phyloP scores from a whole-genome alignment of 1,284 basidiomycete species.

The Malassezia dermatis region DNA sequence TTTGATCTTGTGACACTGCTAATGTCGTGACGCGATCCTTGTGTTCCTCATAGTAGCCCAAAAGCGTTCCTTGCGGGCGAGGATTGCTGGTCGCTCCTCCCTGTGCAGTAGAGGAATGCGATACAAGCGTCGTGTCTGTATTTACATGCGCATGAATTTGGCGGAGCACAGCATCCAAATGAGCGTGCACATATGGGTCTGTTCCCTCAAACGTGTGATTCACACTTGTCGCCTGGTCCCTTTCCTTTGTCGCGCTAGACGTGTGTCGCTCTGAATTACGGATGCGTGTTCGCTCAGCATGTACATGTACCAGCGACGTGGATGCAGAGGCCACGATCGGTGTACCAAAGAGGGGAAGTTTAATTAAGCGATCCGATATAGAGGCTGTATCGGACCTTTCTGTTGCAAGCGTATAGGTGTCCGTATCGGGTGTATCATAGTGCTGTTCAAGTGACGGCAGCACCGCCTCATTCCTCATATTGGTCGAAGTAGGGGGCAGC shows the following conservation, averaged over 20 bases:
- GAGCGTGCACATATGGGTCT: conserved; percentile 42
- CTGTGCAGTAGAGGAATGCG: conserved; percentile 11
- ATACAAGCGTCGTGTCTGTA: conserved; percentile 11
- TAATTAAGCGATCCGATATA: background rate
- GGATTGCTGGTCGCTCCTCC: conserved; percentile 19
- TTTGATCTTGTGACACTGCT: conserved; percentile 79
- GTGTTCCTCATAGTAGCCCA: conserved; percentile 50
- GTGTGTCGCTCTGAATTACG: background rate
- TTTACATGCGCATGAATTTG: conserved; percentile 17
- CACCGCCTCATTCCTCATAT: background rate
- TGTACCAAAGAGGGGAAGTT: background rate
- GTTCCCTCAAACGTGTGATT: conserved; percentile 37
- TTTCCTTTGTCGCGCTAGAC: background rate
- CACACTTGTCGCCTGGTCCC: background rate
- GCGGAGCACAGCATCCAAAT: conserved; percentile 35
- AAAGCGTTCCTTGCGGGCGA: conserved; percentile 36
- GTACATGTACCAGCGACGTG: conserved; percentile 2
- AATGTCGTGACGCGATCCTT: conserved; percentile 58
- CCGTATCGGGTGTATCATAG: background rate
- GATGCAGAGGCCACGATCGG: background rate
- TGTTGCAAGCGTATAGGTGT: background rate
- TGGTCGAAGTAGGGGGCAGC: background rate
- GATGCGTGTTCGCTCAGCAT: background rate
- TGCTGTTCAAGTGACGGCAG: background rate
- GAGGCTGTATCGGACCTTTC: background rate